Evolutionary conservation across 192 early-diverging fungal species (phyloP).

Genomic region (Rhizophlyctis rosea): DNA sequence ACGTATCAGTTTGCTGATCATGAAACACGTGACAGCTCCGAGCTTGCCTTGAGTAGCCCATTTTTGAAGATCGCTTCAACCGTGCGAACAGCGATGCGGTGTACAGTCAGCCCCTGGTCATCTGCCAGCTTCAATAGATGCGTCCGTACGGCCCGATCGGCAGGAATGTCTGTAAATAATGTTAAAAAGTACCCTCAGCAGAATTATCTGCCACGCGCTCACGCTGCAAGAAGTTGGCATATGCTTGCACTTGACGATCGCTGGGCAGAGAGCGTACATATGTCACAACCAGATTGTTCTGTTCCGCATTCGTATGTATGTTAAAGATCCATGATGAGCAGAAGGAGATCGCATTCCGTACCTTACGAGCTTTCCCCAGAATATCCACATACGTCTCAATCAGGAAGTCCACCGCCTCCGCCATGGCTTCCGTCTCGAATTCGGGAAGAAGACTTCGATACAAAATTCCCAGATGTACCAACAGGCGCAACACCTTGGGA

Average conservation of each 20-base stretch:
- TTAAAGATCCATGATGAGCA: background rate
- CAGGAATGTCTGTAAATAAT: conserved; percentile 5
- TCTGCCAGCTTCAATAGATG: conserved; percentile 17
- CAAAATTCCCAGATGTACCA: background rate
- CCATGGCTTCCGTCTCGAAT: no score
- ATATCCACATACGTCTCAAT: conserved; percentile 50
- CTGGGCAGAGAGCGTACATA: conserved; percentile 51
- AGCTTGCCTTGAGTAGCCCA: no score
- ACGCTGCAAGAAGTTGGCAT: conserved; percentile 46
- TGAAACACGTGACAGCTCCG: no score
- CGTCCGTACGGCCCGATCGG: background rate
- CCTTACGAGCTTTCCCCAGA: conserved; percentile 22
- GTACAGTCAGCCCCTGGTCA: conserved; percentile 38
- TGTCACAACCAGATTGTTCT: conserved; percentile 47
- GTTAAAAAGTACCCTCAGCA: background rate
- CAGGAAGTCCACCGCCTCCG: no score
- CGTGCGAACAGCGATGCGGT: conserved; percentile 38
- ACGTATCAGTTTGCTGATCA: no score
- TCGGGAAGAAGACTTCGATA: no score
- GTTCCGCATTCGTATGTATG: background rate
- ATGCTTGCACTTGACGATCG: conserved; percentile 40
- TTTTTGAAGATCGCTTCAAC: conserved; percentile 22
- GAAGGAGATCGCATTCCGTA: conserved; percentile 4
- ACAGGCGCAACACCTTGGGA: background rate
- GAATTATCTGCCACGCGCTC: background rate